Evolutionary conservation across 257 asterid species (phyloP).

Genomic region (Phtheirospermum japonicum): DNA sequence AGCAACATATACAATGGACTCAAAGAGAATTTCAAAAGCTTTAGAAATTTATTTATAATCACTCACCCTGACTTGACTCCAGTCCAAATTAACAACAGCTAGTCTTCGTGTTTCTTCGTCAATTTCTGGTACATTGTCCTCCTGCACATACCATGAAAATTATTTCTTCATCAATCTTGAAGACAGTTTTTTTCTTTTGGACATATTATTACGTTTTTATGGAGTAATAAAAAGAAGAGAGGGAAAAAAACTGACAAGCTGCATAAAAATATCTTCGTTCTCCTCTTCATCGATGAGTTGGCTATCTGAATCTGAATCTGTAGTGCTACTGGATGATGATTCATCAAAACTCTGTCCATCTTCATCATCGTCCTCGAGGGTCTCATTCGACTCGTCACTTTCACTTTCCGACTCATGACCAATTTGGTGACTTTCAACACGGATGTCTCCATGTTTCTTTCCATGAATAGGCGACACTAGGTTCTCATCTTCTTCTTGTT

Average conservation of each 20-base stretch:
- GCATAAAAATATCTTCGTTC: slow-evolving; percentile 43
- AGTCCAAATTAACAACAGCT: slow-evolving; percentile 82
- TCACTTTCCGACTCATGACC: slow-evolving; percentile 29
- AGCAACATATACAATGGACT: slow-evolving; percentile 2
- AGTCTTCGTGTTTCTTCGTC: slow-evolving; percentile 82
- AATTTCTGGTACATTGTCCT: slow-evolving; percentile 69
- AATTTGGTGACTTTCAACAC: slow-evolving; percentile 28
- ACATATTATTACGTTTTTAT: too few species aligned
- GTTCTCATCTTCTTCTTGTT: slow-evolving; percentile 29
- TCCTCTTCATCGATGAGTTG: slow-evolving; percentile 34
- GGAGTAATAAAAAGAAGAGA: neutral
- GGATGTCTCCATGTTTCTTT: slow-evolving; percentile 30
- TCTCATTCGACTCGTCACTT: slow-evolving; percentile 28
- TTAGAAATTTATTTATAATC: neutral
- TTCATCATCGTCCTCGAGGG: slow-evolving; percentile 28
- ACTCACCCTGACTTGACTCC: slow-evolving; percentile 92
- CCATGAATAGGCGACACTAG: slow-evolving; percentile 23
- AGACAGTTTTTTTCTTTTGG: neutral
- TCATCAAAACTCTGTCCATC: slow-evolving; percentile 40
- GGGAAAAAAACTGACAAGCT: slow-evolving; percentile 24
- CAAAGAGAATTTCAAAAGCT: slow-evolving; percentile 2
- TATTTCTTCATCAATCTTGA: too few species aligned
- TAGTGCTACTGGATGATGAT: slow-evolving; percentile 40
- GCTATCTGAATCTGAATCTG: slow-evolving; percentile 40
- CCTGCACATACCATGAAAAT: slow-evolving; percentile 40